A percentile compares a stretch with the other conserved stretches of the same genome.
Conservation (phyloP, 31 red algal genomes). For the Porphyra umbilicalis region DNA sequence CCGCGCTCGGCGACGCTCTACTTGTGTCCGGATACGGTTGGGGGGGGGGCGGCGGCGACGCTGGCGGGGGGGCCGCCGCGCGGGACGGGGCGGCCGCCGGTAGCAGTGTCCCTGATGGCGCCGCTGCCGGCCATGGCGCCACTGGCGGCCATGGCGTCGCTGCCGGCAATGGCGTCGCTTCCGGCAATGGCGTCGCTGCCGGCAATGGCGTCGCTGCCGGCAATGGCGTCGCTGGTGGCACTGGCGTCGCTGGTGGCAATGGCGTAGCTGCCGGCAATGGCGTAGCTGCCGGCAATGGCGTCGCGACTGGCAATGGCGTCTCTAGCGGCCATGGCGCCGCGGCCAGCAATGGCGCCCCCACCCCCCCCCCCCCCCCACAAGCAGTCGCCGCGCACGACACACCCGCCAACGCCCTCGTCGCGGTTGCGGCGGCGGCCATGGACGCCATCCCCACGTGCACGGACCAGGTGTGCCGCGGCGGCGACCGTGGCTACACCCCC, state of each 20-base stretch:
- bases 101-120: too few species aligned
- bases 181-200: too few species aligned
- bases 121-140: too few species aligned
- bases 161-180: too few species aligned
- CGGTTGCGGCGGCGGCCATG: neutral
- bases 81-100: too few species aligned
- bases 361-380: neutral
- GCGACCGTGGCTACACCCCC: neutral
- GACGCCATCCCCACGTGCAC: neutral
- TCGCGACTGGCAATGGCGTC: neutral
- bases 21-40: neutral
- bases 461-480: neutral
- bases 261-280: too few species aligned
- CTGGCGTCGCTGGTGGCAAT: too few species aligned
- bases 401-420: neutral
- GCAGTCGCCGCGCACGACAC: neutral
- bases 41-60: neutral
- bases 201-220: too few species aligned
- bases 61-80: too few species aligned
- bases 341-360: neutral
- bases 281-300: neutral
- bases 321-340: neutral
- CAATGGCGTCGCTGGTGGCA: too few species aligned
- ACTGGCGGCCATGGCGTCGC: too few species aligned
- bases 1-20: neutral